These are phyloP conservation scores for Nemania sp. DNA, from an alignment of 2,329 filamentous ascomycete species.

Conservation along the genomic window DNA sequence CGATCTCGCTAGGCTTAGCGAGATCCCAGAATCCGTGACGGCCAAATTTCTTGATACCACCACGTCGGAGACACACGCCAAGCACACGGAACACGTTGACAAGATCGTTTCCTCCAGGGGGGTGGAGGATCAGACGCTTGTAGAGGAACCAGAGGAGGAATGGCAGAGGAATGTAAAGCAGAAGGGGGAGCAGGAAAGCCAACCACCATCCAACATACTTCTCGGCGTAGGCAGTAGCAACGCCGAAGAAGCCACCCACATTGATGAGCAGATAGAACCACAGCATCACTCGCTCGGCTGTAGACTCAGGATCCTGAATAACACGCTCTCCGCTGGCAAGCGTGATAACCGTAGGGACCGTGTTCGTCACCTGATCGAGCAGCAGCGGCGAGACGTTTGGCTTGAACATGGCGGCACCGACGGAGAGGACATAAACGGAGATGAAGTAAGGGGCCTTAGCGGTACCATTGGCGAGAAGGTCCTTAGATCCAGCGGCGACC, in stretches of 20 bases:
- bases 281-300: constrained; percentile 68
- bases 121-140: constrained; percentile 49
- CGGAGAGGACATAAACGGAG: constrained; percentile 56
- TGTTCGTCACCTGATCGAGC: constrained; percentile 66
- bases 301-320: constrained; percentile 70
- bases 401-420: constrained; percentile 75
- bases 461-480: constrained; percentile 49
- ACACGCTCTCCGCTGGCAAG: constrained; percentile 63
- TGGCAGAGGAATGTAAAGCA: constrained; percentile 51
- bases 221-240: constrained; percentile 57
- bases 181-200: constrained; percentile 49
- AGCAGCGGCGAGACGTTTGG: constrained; percentile 71
- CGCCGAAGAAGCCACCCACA: constrained; percentile 56
- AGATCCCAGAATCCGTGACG: constrained; percentile 61
- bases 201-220: constrained; percentile 58
- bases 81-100: constrained; percentile 49
- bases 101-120: constrained; percentile 52
- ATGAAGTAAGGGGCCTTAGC: constrained; percentile 57
- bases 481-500: constrained; percentile 59
- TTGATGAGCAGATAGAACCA: constrained; percentile 65
- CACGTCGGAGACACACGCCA: constrained; percentile 46
- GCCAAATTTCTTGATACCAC: constrained; percentile 46
- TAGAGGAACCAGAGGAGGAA: constrained; percentile 49
- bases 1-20: constrained; percentile 60
- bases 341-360: constrained; percentile 57